phyloP scores from a whole-genome alignment of 768 basidiomycete species.

The Podaxis rugospora region DNA sequence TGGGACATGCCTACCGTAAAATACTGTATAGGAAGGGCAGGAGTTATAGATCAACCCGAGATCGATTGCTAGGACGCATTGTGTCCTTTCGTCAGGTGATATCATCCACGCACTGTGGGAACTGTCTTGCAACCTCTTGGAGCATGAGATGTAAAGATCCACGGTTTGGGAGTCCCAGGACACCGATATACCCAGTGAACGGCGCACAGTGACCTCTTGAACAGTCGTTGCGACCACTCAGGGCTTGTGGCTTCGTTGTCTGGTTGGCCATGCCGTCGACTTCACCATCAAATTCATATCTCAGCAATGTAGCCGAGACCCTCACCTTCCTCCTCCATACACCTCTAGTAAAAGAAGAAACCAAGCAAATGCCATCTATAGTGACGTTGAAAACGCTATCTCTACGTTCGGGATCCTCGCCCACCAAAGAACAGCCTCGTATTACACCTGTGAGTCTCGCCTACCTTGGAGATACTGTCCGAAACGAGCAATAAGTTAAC shows the following conservation, averaged over 20 bases:
- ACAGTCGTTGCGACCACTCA: neutral
- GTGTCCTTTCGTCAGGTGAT: neutral
- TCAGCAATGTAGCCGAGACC: neutral
- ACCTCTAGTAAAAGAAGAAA: constrained; percentile 27
- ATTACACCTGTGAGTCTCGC: neutral
- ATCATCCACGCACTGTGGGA: neutral
- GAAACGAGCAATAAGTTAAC: constrained; percentile 11
- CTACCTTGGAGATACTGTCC: neutral
- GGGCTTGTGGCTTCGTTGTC: neutral
- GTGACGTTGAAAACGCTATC: constrained; percentile 25
- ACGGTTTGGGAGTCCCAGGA: neutral
- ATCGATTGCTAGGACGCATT: neutral
- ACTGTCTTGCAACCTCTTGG: neutral
- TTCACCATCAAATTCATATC: neutral
- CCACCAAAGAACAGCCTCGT: neutral
- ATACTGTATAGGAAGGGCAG: neutral
- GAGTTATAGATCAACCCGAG: neutral
- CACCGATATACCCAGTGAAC: neutral
- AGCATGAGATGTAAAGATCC: neutral
- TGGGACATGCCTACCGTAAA: neutral
- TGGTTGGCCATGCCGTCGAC: neutral
- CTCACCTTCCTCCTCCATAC: constrained; percentile 18
- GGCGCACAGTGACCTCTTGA: neutral
- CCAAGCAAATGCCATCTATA: constrained; percentile 11
- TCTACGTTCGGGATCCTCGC: neutral